Evolutionary conservation across 2,329 filamentous ascomycete genomes (phyloP), one percentile per base, ranked within the genome.

Genomic region (Coleophoma cylindrospora): DNA sequence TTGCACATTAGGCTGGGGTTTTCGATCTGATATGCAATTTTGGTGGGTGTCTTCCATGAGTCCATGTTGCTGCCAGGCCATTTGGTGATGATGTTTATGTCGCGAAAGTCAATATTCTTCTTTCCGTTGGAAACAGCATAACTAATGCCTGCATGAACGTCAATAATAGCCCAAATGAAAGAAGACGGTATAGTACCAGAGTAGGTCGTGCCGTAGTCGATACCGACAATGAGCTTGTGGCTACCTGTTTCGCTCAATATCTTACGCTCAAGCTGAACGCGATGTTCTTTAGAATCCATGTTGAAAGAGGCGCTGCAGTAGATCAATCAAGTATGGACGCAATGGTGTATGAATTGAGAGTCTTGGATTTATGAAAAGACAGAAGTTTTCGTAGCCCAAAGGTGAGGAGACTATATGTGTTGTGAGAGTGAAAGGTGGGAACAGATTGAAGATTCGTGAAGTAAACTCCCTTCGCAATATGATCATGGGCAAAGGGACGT

Each of bases 181-280:
- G 14, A 6, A 21, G 3, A 17, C 13, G 7, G 10, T 15, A 43
- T 19, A 14, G 19, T 54, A 56, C 59, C 58, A 34, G 58, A 57
- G 9, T 54, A 61, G 1, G 59, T 62, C 17, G 59, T 62, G 2
- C 59, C 59, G 34, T 59, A 61, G 47, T 62, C 59, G 50, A 61
- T 57, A 45, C 58, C 59, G 12, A 62, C 40, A 10, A 61, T 57
- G 15, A 61, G 50, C 32, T 58, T 61, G 21, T 60, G 57, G 10
- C 22, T 17, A 37, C 17, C 33, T 3, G 9, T 44, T 12, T 37
- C 15, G 8, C 12, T n/a, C n/a, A 45, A 21, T 6, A 34, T 14
- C 5, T 6, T 33, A 21, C 19, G 27, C 21, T 45, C 32, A 5
- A 45, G 32, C 19, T 34, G 27, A 11, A 14, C 21, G 15, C 40